A percentile compares a stretch with the other conserved stretches of the same genome.
These are phyloP conservation scores for Lipomyces spencermartinsiae DNA, from an alignment of 805 yeast species.

Conservation along the genomic window DNA sequence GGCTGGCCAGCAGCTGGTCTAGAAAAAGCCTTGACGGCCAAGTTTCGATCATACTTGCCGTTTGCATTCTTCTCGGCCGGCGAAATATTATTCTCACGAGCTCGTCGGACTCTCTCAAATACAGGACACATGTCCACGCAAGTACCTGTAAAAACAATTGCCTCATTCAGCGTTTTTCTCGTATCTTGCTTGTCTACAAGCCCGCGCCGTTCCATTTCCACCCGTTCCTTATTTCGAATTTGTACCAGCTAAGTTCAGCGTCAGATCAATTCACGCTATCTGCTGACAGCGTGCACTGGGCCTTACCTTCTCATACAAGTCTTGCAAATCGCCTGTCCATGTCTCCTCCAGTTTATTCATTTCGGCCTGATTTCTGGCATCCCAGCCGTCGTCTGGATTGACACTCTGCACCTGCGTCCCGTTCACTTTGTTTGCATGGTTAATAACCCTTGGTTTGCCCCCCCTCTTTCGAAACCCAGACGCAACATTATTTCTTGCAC, in stretches of 20 bases:
- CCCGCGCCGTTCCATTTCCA: constrained; percentile 51
- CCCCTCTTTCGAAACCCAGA: constrained; percentile 6
- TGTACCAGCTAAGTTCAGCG: constrained; percentile 23
- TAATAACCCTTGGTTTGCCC: background rate
- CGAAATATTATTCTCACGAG: constrained; percentile 84
- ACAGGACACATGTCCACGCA: constrained; percentile 95
- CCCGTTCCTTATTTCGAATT: constrained; percentile 37
- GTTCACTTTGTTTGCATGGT: background rate
- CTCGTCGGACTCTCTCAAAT: constrained; percentile 87
- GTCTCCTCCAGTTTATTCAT: constrained; percentile 54
- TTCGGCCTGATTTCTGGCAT: constrained; percentile 33
- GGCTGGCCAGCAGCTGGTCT: constrained; percentile 99
- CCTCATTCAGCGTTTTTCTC: constrained; percentile 83
- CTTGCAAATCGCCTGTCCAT: constrained; percentile 61
- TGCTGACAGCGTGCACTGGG: background rate
- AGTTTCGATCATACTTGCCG: constrained; percentile 60
- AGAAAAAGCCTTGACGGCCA: constrained; percentile 89
- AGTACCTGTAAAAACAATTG: constrained; percentile 84
- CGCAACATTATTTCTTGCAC: background rate
- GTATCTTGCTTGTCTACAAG: constrained; percentile 87
- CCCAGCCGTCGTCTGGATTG: constrained; percentile 31
- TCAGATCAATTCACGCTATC: background rate
- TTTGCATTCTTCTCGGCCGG: constrained; percentile 73
- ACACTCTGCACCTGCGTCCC: background rate
- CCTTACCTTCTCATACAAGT: constrained; percentile 62